Conservation (phyloP, 345 rosid species). For the Balakata baccata region DNA sequence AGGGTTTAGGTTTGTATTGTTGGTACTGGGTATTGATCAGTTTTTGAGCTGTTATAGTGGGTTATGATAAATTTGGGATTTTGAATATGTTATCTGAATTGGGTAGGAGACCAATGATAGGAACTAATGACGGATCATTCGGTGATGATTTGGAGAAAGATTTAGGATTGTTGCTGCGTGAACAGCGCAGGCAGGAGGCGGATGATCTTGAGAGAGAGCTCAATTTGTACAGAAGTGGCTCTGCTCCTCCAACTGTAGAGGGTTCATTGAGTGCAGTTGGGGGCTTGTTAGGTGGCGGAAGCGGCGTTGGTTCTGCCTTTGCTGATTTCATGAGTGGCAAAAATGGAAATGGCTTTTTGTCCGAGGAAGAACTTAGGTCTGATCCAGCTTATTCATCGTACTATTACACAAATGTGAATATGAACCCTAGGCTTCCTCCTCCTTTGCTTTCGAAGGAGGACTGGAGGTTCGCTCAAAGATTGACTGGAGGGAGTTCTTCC, state of each 20-base stretch:
- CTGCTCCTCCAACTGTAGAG: constrained; percentile 76
- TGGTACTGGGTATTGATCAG: constrained; percentile 23
- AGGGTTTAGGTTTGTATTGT: constrained; percentile 24
- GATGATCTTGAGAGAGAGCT: constrained; percentile 63
- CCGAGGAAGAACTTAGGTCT: constrained; percentile 75
- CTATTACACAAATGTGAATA: constrained; percentile 69
- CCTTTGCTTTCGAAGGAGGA: constrained; percentile 86
- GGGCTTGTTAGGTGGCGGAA: constrained; percentile 51
- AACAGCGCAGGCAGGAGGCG: constrained; percentile 49
- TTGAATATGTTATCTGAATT: constrained; percentile 58
- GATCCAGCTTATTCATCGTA: constrained; percentile 69
- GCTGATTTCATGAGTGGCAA: constrained; percentile 43
- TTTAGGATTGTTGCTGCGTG: constrained; percentile 51
- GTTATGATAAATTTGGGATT: constrained; percentile 32
- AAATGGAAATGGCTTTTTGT: constrained; percentile 41
- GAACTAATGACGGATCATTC: constrained; percentile 62
- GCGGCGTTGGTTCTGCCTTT: constrained; percentile 29
- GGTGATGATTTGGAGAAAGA: constrained; percentile 76
- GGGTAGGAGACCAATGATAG: constrained; percentile 59
- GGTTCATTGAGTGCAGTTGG: constrained; percentile 63
- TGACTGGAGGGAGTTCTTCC: constrained; percentile 52
- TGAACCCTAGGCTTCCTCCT: constrained; percentile 91
- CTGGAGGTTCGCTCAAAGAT: constrained; percentile 74
- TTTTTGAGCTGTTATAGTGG: constrained; percentile 21
- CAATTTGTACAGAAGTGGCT: constrained; percentile 67